These are phyloP conservation scores for Penicillium canariense DNA, from an alignment of 495 filamentous ascomycete genomes.

Conservation along the genomic window DNA sequence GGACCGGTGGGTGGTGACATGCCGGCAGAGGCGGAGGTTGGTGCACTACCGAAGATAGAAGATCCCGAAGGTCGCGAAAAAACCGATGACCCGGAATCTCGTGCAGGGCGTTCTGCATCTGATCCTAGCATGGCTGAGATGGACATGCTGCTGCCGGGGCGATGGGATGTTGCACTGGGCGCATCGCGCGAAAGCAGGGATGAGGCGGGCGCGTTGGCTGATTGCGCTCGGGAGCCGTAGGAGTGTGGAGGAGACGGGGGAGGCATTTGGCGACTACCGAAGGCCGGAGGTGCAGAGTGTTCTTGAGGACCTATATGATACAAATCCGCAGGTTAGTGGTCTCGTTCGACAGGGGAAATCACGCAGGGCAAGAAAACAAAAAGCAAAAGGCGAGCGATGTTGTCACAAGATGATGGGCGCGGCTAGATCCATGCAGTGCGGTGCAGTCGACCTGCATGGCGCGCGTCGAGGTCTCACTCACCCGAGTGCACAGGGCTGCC, in stretches of 20 bases:
- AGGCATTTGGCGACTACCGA: constrained; percentile 55
- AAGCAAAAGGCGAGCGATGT: neutral
- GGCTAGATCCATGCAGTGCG: constrained; percentile 11
- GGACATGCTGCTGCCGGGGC: constrained; percentile 82
- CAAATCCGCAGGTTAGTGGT: neutral
- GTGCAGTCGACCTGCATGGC: constrained; percentile 10
- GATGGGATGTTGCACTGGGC: constrained; percentile 44
- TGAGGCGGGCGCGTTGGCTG: constrained; percentile 40
- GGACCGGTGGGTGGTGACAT: constrained; percentile 49
- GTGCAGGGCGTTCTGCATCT: constrained; percentile 59
- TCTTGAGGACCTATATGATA: constrained; percentile 33
- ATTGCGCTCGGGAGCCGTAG: constrained; percentile 43
- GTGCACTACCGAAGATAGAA: constrained; percentile 37
- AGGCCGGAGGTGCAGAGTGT: constrained; percentile 44
- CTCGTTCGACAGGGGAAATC: neutral
- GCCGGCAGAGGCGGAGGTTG: constrained; percentile 34
- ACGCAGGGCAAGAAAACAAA: neutral
- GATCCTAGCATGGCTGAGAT: constrained; percentile 86
- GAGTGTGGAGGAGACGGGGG: constrained; percentile 59
- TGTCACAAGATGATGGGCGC: constrained; percentile 4
- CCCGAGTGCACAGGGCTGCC: constrained; percentile 38
- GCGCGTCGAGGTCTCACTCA: constrained; percentile 27
- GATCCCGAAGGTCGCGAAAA: constrained; percentile 54
- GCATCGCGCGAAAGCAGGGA: constrained; percentile 54
- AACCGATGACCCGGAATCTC: constrained; percentile 52